phyloP scores from a whole-genome alignment of 2,329 filamentous ascomycete genomes.

The Pseudogymnoascus sp. region DNA sequence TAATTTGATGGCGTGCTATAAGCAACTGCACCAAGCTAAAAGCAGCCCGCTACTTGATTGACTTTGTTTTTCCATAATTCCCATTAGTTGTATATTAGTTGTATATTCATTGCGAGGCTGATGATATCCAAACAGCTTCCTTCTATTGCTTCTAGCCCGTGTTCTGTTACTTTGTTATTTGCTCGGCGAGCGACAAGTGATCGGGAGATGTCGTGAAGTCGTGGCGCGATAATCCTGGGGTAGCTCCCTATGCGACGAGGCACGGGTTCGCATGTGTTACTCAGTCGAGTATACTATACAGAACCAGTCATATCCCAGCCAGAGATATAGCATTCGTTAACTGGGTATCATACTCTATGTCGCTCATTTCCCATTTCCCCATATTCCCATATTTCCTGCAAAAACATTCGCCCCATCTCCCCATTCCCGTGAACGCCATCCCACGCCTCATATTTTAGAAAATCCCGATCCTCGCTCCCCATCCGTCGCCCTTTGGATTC shows the following conservation, averaged over 20 bases:
- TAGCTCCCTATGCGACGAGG: background rate
- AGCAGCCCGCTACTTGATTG: background rate
- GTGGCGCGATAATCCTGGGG: background rate
- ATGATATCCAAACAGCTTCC: background rate
- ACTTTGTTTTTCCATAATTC: slow-evolving; percentile 1
- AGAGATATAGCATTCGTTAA: slow-evolving; percentile 5
- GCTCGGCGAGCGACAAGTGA: background rate
- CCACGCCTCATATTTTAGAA: slow-evolving; percentile 6
- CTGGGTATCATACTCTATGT: slow-evolving; percentile 4
- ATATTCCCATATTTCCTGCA: background rate
- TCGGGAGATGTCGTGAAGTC: slow-evolving; percentile 1
- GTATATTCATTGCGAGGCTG: background rate
- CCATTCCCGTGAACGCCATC: background rate
- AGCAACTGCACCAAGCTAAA: slow-evolving; percentile 2
- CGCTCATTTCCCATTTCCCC: background rate
- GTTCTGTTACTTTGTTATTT: background rate
- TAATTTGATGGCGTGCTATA: slow-evolving; percentile 5
- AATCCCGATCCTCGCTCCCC: slow-evolving; percentile 72
- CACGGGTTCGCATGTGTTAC: background rate
- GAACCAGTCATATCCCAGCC: background rate
- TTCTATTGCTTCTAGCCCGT: slow-evolving; percentile 4
- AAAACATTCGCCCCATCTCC: background rate
- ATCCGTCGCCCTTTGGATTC: slow-evolving; percentile 71
- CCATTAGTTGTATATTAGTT: slow-evolving; percentile 8
- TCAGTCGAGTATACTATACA: background rate